These are phyloP conservation scores for Arthrobotrys iridis DNA, from an alignment of 2,329 filamentous ascomycete genomes.

Conservation along the genomic window DNA sequence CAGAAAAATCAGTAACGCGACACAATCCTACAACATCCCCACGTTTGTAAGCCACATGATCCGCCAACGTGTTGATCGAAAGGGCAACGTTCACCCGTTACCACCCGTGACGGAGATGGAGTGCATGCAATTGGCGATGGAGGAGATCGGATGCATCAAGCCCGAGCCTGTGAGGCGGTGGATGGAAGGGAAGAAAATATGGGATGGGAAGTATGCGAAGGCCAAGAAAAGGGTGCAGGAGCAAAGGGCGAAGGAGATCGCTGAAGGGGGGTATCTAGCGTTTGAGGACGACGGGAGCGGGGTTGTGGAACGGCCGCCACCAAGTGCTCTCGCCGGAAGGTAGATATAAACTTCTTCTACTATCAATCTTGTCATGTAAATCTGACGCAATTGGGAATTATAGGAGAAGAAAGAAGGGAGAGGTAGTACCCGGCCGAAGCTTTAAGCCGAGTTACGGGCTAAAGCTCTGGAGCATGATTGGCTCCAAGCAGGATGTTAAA, in stretches of 20 bases:
- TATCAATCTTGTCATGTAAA: slow-evolving; percentile 55
- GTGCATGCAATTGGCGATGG: slow-evolving; percentile 71
- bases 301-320: slow-evolving; percentile 78
- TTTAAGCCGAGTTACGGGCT: slow-evolving; percentile 72
- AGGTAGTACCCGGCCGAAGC: slow-evolving; percentile 30
- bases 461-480: slow-evolving; percentile 86
- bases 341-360: slow-evolving; percentile 59
- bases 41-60: slow-evolving; percentile 87
- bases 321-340: slow-evolving; percentile 81
- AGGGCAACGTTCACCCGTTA: slow-evolving; percentile 78
- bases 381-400: slow-evolving; percentile 62
- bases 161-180: slow-evolving; percentile 82
- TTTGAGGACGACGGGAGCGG: slow-evolving; percentile 52
- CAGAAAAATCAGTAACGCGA: slow-evolving; percentile 9
- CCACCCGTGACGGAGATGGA: slow-evolving; percentile 72
- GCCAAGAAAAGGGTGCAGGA: slow-evolving; percentile 78
- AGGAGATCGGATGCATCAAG: slow-evolving; percentile 81
- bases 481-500: slow-evolving; percentile 84
- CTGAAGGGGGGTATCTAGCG: slow-evolving; percentile 64
- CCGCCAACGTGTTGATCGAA: slow-evolving; percentile 81
- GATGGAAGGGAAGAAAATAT: slow-evolving; percentile 77
- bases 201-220: slow-evolving; percentile 75
- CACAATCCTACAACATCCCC: slow-evolving; percentile 17
- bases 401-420: slow-evolving; percentile 36
- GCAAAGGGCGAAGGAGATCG: slow-evolving; percentile 76